Conservation (phyloP, 148 eudicot species). For the Polygonum maritimum region DNA sequence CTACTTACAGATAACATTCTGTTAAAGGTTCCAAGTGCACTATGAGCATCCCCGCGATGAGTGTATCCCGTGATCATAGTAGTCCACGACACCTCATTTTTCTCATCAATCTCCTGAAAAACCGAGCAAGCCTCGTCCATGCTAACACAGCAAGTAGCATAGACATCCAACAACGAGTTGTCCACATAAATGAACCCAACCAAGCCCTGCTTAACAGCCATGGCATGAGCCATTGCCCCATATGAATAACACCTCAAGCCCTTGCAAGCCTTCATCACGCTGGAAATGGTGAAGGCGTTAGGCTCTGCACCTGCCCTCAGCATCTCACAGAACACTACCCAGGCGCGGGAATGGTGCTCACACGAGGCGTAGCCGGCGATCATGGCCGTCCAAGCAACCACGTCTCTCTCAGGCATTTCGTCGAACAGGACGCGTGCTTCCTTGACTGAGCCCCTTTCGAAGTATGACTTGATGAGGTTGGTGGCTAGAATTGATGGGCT, state of each 20-base stretch:
- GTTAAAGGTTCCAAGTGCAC: constrained; percentile 48
- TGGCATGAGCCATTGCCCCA: constrained; percentile 56
- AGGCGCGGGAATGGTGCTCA: constrained; percentile 33
- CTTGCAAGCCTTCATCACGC: constrained; percentile 77
- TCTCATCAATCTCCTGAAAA: constrained; percentile 37
- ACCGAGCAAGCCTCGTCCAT: constrained; percentile 55
- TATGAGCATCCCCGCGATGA: constrained; percentile 66
- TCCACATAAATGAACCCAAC: constrained; percentile 49
- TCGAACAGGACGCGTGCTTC: constrained; percentile 81
- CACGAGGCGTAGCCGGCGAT: constrained; percentile 65
- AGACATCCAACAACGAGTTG: constrained; percentile 69
- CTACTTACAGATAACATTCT: constrained; percentile 56
- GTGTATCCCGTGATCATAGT: constrained; percentile 73
- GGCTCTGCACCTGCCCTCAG: constrained; percentile 41
- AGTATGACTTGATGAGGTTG: constrained; percentile 61
- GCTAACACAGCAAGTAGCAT: constrained; percentile 49
- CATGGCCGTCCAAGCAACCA: constrained; percentile 87
- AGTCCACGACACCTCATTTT: constrained; percentile 76
- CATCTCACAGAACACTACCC: constrained; percentile 57
- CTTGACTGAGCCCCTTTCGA: constrained; percentile 35
- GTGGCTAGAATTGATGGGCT: constrained; percentile 53
- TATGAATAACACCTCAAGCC: constrained; percentile 38
- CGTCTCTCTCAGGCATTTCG: constrained; percentile 87
- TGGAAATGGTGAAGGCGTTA: constrained; percentile 65
- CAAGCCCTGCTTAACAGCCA: constrained; percentile 56